Base-by-base conservation (phyloP, 352 stramenopile genomes). In the Thalassiosira mediterranea region DNA sequence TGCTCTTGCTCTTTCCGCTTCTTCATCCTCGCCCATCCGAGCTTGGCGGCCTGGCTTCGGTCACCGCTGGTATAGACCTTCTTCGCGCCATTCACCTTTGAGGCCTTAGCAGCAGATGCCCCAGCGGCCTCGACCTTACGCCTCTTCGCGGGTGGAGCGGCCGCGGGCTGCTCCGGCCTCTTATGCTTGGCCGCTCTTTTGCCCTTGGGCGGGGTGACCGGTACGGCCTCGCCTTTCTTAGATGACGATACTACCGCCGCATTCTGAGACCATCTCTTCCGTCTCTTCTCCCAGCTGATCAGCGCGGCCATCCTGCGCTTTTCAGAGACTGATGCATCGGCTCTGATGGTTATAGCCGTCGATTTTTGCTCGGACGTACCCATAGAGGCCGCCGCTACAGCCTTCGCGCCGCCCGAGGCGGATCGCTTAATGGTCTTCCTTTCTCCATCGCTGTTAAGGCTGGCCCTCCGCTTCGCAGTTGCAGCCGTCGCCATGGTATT, bases 221-320 rank as follows among this genome's bases (percentile, higher is more conserved):
- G n/a, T n/a, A n/a, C n/a, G n/a, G n/a, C n/a, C n/a, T n/a, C n/a
- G n/a, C n/a, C n/a, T n/a, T n/a, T n/a, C n/a, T n/a, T n/a, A n/a
- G n/a, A n/a, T n/a, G n/a, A n/a, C n/a, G n/a, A n/a, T n/a, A n/a
- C n/a, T n/a, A n/a, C n/a, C n/a, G n/a, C n/a, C n/a, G n/a, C n/a
- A n/a, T n/a, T n/a, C n/a, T n/a, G n/a, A n/a, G n/a, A n/a, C n/a
- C n/a, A n/a, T n/a, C 31, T 21, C 11, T 64, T 57, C 8, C 67
- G 67, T 7, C 67, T 17, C 37, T 68, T 76, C 48, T 70, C 56
- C 67, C 67, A 76, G 11, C 67, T 61, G 38, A 70, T 64, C 34
- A 76, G 48, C 15, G 72, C 63, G 28, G 72, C 72, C 49, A 81
- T 48, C 19, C 72, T 62, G 44, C 64, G 49, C 37, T 81, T 81